Conservation (phyloP, 169 alveolate species). For the Plasmodium reichenowi region DNA sequence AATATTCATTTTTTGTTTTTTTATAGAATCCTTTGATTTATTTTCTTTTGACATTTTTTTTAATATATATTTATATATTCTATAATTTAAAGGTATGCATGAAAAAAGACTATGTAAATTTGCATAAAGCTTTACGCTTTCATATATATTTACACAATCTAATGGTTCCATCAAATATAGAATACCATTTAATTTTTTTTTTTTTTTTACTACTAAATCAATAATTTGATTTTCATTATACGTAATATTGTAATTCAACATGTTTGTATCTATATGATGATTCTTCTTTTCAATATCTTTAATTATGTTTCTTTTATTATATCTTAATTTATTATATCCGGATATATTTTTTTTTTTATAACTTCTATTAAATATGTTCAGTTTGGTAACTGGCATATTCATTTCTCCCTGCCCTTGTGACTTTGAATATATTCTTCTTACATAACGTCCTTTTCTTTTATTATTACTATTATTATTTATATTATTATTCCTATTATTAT, state of each 20-base stretch:
- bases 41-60: not conserved
- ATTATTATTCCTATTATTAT: too few relatives aligned
- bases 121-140: conserved; percentile 9
- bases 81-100: conserved; percentile 34
- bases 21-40: not conserved
- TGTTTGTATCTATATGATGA: not conserved
- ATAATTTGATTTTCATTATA: conserved; percentile 8
- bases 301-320: not conserved
- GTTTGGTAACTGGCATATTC: too few relatives aligned
- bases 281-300: not conserved
- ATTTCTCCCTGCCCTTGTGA: too few relatives aligned
- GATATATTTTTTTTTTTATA: not conserved
- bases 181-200: not conserved
- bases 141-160: not conserved
- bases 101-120: conserved; percentile 9
- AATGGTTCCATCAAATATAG: not conserved
- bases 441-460: not conserved
- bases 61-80: not conserved
- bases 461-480: too few relatives aligned
- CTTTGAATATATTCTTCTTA: not conserved
- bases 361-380: too few relatives aligned
- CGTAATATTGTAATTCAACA: not conserved
- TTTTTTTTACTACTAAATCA: not conserved
- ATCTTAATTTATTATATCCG: not conserved
- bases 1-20: not conserved